Evolutionary conservation across 176 grass and related monocot genomes (phyloP), one percentile per base, ranked within the genome.

Genomic region (Oryza nivara): DNA sequence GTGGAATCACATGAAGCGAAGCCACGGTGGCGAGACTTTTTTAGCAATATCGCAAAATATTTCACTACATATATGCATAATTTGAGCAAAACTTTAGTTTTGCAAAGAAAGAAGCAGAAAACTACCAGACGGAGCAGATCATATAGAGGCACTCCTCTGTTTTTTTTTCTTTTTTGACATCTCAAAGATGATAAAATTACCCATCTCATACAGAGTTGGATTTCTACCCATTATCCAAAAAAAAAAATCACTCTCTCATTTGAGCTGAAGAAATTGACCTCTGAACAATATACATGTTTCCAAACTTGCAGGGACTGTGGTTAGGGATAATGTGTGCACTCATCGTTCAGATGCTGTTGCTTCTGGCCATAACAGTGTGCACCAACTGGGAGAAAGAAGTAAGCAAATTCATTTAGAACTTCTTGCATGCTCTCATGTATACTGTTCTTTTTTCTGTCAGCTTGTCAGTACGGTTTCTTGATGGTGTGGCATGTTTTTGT

Each of bases 371-470:
- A 17, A 89, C 88, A 16, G 3, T 89, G 64, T 61, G 77, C 15
- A 43, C 71, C 65, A 89, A 89, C 51, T 89, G 82, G 87, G 82
- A 85, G 49, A 85, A 89, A 75, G 87, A 89, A 70, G 87, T 89
- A 81, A 84, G 87, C 46, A 28, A 48, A 36, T 84, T 54, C 23
- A 58, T 73, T 9, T 4, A 23, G 10, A 81, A 45, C 23, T 66
- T 56, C 30, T 35, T 3, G 8, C 48, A 66, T 4, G 22, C 17
- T 4, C n/a, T 45, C 72, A 19, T 1, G 5, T 28, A 28, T 4
- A 25, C 22, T 67, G 3, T 14, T 15, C 69, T 58, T 5, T 2
- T 40, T 40, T 36, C 4, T 40, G 6, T 35, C n/a, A 14, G 0
- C 13, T 11, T 75, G 0, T 14, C 25, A 9, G 4, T 65, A 9